Evolutionary conservation across 2,329 filamentous ascomycete species (phyloP), one percentile per base, ranked within the genome.

Genomic region (Alternaria gaisen): DNA sequence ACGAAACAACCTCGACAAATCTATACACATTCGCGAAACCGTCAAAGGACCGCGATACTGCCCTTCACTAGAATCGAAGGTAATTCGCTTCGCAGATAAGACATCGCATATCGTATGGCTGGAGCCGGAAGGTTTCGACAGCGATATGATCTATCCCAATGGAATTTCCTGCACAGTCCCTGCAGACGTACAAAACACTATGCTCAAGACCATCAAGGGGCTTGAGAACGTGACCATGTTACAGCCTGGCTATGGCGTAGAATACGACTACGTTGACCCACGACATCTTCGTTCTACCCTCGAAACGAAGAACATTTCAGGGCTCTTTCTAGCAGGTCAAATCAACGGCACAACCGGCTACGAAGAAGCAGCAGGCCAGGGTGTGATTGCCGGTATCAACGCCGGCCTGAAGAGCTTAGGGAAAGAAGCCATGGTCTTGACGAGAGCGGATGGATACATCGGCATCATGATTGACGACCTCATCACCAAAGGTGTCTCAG

Each of bases 331-430:
- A 32, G 95, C 95, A 0, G 95, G 95, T 4, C 95, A 99, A 77
- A 97, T 99, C 79, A 99, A 99, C 78, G 95, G 95, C 46, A 99
- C 95, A 0, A 99, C 95, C 0, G 95, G 95, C 4, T 99, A 99
- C 77, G 95, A 99, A 81, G 95, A 99, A 83, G 95, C 95, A 10
- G 93, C 95, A 0, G 94, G 92, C 0, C 95, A 99, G 78, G 95
- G 95, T 10, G 85, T 99, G 47, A 82, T 99, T 14, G 95, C 95
- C 0, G 95, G 95, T 32, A 94, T 94, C 72, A 99, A 99, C 74
- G 95, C 95, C 1, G 95, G 94, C 3, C 86, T 95, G n/a, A 86
- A 89, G 1, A 88, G 94, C 0, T 85, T 87, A 62, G 86, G 86
- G 1, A 87, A 90, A 59, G 78, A 83, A 2, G 85, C 88, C 0